phyloP scores from a whole-genome alignment of 2,329 filamentous ascomycete genomes.

The Alternaria panax region DNA sequence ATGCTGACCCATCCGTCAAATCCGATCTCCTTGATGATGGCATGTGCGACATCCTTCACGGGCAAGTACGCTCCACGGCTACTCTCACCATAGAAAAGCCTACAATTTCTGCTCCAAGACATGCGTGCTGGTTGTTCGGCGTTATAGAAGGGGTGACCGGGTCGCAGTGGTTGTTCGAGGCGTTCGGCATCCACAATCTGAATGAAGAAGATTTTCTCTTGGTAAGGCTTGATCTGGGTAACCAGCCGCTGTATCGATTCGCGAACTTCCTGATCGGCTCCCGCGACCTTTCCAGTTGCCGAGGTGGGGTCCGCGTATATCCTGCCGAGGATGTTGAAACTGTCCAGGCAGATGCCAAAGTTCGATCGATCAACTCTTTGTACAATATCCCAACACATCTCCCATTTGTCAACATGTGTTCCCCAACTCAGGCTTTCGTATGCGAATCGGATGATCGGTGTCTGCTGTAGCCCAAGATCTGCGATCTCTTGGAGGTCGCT shows the following conservation, averaged over 20 bases:
- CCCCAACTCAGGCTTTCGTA: slow-evolving; percentile 80
- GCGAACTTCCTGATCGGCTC: slow-evolving; percentile 64
- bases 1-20: slow-evolving; percentile 75
- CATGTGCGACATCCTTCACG: slow-evolving; percentile 65
- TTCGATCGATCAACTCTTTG: slow-evolving; percentile 70
- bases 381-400: slow-evolving; percentile 73
- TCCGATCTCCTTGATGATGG: slow-evolving; percentile 69
- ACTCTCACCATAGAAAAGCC: slow-evolving; percentile 71
- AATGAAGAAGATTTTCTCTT: slow-evolving; percentile 74
- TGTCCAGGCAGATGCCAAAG: slow-evolving; percentile 79
- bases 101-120: slow-evolving; percentile 80
- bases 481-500: slow-evolving; percentile 70
- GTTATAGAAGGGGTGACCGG: slow-evolving; percentile 66
- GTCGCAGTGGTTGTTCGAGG: slow-evolving; percentile 63
- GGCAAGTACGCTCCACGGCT: slow-evolving; percentile 72
- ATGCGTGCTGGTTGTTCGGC: slow-evolving; percentile 68
- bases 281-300: slow-evolving; percentile 57
- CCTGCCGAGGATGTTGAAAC: slow-evolving; percentile 76
- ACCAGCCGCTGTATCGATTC: slow-evolving; percentile 65
- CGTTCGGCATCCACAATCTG: slow-evolving; percentile 79
- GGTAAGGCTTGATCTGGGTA: slow-evolving; percentile 59
- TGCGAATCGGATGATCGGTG: slow-evolving; percentile 69
- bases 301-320: slow-evolving; percentile 74
- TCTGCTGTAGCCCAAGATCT: slow-evolving; percentile 67
- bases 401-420: slow-evolving; percentile 74